phyloP scores from a whole-genome alignment of 1,139 yeast genomes.

The Candida sp. region DNA sequence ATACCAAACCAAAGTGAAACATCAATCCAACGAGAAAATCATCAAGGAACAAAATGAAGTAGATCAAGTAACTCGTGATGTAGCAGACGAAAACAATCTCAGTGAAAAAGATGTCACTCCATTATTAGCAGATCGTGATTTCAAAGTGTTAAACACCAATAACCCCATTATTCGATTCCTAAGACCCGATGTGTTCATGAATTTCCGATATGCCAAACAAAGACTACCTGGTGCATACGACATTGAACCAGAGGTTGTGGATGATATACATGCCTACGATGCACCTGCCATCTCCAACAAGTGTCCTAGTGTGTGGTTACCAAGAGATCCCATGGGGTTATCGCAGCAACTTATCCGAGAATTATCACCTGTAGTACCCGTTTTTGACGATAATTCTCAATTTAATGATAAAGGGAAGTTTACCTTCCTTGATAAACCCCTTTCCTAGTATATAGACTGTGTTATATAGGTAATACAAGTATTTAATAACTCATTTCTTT shows the following conservation, averaged over 20 bases:
- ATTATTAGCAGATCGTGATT: constrained; percentile 54
- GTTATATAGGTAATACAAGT: not conserved
- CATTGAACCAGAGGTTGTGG: constrained; percentile 24
- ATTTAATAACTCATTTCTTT: not conserved
- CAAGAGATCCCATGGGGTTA: constrained; percentile 81
- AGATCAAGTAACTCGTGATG: constrained; percentile 18
- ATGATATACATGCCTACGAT: constrained; percentile 49
- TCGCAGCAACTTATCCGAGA: constrained; percentile 56
- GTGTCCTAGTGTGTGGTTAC: constrained; percentile 83
- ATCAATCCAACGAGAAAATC: constrained; percentile 12
- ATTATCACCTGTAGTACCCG: constrained; percentile 40
- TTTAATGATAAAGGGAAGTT: constrained; percentile 59
- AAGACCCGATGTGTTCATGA: constrained; percentile 63
- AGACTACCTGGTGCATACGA: constrained; percentile 51
- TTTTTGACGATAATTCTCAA: constrained; percentile 65
- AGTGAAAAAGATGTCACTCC: constrained; percentile 24
- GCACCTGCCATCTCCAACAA: constrained; percentile 67
- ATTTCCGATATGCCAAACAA: constrained; percentile 51
- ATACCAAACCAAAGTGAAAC: constrained; percentile 26
- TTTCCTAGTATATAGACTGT: constrained; percentile 19
- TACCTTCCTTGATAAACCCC: constrained; percentile 58
- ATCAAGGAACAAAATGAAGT: constrained; percentile 13
- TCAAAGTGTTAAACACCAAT: constrained; percentile 23
- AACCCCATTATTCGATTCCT: constrained; percentile 46
- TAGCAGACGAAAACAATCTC: constrained; percentile 17